A percentile compares a stretch with the other conserved stretches of the same genome.
Evolutionary conservation across 2,329 filamentous ascomycete genomes (phyloP).

Genomic region (Sporothrix inflata): DNA sequence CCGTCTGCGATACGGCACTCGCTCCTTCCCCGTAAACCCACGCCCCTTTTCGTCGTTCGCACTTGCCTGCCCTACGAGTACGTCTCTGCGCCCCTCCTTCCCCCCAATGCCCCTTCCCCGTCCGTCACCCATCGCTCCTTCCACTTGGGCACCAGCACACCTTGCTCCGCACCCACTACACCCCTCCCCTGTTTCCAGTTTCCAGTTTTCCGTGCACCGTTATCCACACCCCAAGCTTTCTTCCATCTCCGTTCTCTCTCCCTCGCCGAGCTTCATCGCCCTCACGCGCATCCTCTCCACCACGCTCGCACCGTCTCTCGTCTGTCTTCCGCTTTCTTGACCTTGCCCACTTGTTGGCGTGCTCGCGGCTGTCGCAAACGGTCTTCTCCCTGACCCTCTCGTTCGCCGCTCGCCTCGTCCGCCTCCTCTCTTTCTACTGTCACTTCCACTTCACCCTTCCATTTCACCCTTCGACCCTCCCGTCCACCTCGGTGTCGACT

Average conservation of each 20-base stretch:
- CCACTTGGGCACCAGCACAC: conserved; percentile 21
- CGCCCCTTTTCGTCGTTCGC: not conserved
- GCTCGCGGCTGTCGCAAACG: not conserved
- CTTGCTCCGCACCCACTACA: conserved; percentile 15
- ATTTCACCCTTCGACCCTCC: not conserved
- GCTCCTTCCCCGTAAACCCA: not conserved
- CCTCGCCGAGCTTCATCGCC: not conserved
- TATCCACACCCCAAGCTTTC: conserved; percentile 22
- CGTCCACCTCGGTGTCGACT: conserved; percentile 1
- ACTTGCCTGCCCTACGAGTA: not conserved
- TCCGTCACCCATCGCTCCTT: not conserved
- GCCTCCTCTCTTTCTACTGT: not conserved
- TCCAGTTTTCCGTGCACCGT: conserved; percentile 11
- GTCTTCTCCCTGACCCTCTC: not conserved
- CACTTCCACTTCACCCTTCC: not conserved
- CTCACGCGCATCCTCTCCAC: not conserved
- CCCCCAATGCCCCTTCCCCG: not conserved
- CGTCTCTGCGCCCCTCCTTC: not conserved
- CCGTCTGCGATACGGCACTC: not conserved
- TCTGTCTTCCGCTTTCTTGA: not conserved
- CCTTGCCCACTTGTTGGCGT: not conserved
- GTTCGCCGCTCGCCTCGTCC: not conserved
- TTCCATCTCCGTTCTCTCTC: conserved; percentile 14
- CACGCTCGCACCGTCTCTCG: conserved; percentile 12
- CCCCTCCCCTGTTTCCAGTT: not conserved